These are phyloP conservation scores for Cercospora nicotianae DNA, from an alignment of 2,329 filamentous ascomycete genomes.

Conservation along the genomic window DNA sequence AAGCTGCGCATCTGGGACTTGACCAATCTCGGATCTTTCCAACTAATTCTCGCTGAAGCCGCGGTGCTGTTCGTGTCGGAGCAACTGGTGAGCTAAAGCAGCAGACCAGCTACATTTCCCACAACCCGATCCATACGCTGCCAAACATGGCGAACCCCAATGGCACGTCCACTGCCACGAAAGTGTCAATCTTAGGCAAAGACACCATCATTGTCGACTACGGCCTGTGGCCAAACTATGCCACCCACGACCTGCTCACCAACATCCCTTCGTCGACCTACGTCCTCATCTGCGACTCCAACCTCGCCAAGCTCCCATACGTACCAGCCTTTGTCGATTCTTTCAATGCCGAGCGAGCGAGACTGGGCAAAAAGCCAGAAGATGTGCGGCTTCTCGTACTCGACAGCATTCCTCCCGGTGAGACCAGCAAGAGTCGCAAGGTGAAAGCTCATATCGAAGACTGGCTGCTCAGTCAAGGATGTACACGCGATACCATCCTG, in stretches of 20 bases:
- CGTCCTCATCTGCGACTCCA: constrained; percentile 94
- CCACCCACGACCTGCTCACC: constrained; percentile 75
- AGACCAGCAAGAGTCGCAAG: constrained; percentile 87
- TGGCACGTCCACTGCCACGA: constrained; percentile 47
- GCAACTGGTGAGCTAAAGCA: constrained; percentile 32
- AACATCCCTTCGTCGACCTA: constrained; percentile 85
- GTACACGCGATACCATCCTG: constrained; percentile 90
- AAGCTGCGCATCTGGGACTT: constrained; percentile 36
- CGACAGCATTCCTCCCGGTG: constrained; percentile 83
- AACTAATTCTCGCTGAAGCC: constrained; percentile 30
- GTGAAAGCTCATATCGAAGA: constrained; percentile 97
- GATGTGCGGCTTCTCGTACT: constrained; percentile 76
- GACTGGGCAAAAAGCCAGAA: constrained; percentile 42
- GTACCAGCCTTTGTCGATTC: constrained; percentile 70
- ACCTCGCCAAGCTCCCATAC: constrained; percentile 73
- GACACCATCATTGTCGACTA: constrained; percentile 92
- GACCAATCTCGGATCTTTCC: constrained; percentile 31
- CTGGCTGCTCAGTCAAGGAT: constrained; percentile 91
- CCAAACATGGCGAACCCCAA: constrained; percentile 27
- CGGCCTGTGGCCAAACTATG: constrained; percentile 80
- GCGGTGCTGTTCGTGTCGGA: constrained; percentile 32
- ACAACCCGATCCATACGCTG: background rate
- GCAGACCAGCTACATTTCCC: constrained; percentile 1
- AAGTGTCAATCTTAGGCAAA: constrained; percentile 80
- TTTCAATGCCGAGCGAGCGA: constrained; percentile 54